Evolutionary conservation across 768 basidiomycete genomes (phyloP).

Genomic region (Chalciporus pseudorubinellus): DNA sequence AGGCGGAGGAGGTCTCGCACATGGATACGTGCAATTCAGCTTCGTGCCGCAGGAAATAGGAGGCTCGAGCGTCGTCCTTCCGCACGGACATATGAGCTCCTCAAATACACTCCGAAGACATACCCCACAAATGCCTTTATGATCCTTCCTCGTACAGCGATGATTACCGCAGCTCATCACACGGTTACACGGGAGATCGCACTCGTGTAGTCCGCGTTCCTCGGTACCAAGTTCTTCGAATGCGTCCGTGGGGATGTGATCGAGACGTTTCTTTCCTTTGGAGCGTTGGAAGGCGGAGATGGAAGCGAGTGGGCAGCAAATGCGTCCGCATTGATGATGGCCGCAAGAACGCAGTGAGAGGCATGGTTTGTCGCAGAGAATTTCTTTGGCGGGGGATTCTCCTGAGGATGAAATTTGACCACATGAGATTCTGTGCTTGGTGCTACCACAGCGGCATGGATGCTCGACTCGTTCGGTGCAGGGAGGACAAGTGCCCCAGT

Average conservation of each 20-base stretch:
- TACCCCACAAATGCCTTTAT: slow-evolving; percentile 75
- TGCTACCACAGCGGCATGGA: slow-evolving; percentile 85
- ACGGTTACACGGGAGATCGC: slow-evolving; percentile 79
- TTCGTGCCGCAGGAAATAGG: slow-evolving; percentile 85
- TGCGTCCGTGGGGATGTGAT: slow-evolving; percentile 9
- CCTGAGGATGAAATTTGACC: slow-evolving; percentile 17
- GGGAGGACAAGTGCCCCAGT: slow-evolving; percentile 76
- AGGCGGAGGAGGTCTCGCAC: slow-evolving; percentile 59
- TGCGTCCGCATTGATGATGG: slow-evolving; percentile 76
- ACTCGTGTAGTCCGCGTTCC: slow-evolving; percentile 72
- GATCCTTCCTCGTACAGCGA: slow-evolving; percentile 75
- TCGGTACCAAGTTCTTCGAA: slow-evolving; percentile 16
- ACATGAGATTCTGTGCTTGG: slow-evolving; percentile 54
- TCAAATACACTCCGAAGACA: slow-evolving; percentile 91
- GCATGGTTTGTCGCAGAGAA: slow-evolving; percentile 82
- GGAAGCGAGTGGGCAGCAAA: slow-evolving; percentile 87
- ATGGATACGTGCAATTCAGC: slow-evolving; percentile 79
- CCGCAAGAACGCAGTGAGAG: slow-evolving; percentile 78
- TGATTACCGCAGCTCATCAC: slow-evolving; percentile 74
- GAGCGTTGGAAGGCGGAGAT: slow-evolving; percentile 52
- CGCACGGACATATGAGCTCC: slow-evolving; percentile 85
- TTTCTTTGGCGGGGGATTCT: slow-evolving; percentile 44
- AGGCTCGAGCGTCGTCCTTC: slow-evolving; percentile 82
- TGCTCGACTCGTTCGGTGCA: slow-evolving; percentile 67
- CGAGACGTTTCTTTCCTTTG: slow-evolving; percentile 58